A percentile compares a stretch with the other conserved stretches of the same genome.
These are phyloP conservation scores for Sclerospora graminicola DNA, from an alignment of 352 stramenopile species.

Conservation along the genomic window DNA sequence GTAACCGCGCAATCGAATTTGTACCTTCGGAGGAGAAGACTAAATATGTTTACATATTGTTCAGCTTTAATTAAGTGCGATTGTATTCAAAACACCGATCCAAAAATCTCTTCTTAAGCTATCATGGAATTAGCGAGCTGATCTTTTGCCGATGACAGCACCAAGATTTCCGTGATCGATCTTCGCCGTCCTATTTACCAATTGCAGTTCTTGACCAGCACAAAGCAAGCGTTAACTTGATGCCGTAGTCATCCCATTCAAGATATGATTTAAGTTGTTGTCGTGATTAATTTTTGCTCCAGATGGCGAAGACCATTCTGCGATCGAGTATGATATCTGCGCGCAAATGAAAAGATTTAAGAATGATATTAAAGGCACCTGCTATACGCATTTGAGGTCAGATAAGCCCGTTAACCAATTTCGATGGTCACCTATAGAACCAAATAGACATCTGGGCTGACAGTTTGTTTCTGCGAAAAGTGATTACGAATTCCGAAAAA, in stretches of 20 bases:
- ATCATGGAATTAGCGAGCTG: slow-evolving; percentile 96
- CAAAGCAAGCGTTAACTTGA: slow-evolving; percentile 89
- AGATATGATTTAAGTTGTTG: slow-evolving; percentile 93
- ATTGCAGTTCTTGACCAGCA: slow-evolving; percentile 91
- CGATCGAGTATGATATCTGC: slow-evolving; percentile 93
- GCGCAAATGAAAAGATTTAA: slow-evolving; percentile 20
- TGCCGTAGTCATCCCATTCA: slow-evolving; percentile 94
- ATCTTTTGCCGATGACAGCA: slow-evolving; percentile 89
- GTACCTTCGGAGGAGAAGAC: too few relatives aligned
- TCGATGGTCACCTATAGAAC: slow-evolving; percentile 87
- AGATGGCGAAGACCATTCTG: slow-evolving; percentile 90
- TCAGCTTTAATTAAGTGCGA: slow-evolving; percentile 86
- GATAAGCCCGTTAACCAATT: slow-evolving; percentile 73
- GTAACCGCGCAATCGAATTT: too few relatives aligned
- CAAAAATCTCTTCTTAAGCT: slow-evolving; percentile 89
- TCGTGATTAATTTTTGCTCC: too few relatives aligned
- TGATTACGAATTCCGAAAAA: too few relatives aligned
- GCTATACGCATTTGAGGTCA: slow-evolving; percentile 49
- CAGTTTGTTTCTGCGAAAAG: too few relatives aligned
- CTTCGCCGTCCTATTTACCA: slow-evolving; percentile 81
- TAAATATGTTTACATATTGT: neutral
- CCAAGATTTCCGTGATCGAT: slow-evolving; percentile 92
- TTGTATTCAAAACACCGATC: slow-evolving; percentile 91
- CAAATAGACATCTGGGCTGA: too few relatives aligned
- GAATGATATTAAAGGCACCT: slow-evolving; percentile 13